A percentile compares a stretch with the other conserved stretches of the same genome.
Conservation (phyloP, 495 filamentous ascomycete species). For the Xylona heveae region DNA sequence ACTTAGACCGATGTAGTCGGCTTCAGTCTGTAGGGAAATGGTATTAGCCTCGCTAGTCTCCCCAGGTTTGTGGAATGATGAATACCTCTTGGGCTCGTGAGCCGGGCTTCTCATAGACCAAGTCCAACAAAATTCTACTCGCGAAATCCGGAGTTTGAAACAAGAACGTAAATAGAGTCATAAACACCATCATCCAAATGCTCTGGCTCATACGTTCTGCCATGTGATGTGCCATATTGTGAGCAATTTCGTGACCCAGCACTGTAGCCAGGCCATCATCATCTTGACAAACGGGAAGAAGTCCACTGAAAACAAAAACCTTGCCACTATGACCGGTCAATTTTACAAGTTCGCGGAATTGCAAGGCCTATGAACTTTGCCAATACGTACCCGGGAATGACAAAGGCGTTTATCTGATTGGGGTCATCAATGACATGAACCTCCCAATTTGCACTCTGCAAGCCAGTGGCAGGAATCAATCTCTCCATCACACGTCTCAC, state of each 20-base stretch:
- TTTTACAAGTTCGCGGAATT: too few relatives aligned
- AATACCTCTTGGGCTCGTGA: constrained; percentile 42
- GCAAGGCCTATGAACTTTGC: not conserved
- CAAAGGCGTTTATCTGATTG: constrained; percentile 55
- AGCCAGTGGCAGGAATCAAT: constrained; percentile 45
- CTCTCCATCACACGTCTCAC: constrained; percentile 50
- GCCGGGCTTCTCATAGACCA: constrained; percentile 47
- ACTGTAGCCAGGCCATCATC: constrained; percentile 70
- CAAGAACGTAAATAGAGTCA: constrained; percentile 26
- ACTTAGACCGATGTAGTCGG: constrained; percentile 75
- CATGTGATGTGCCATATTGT: constrained; percentile 63
- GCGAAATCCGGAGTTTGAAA: constrained; percentile 26
- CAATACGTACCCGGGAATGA: constrained; percentile 45
- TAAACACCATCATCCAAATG: constrained; percentile 30
- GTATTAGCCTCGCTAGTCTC: constrained; percentile 2
- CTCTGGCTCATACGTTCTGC: constrained; percentile 51
- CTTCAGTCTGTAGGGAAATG: constrained; percentile 27
- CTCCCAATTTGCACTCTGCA: constrained; percentile 51
- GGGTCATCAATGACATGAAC: constrained; percentile 63
- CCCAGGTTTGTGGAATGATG: not conserved
- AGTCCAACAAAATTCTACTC: constrained; percentile 28
- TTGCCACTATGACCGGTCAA: constrained; percentile 35
- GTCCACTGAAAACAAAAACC: constrained; percentile 67
- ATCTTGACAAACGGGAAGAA: constrained; percentile 46
- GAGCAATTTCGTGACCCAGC: constrained; percentile 86